Base-by-base conservation (phyloP, 2,329 filamentous ascomycete genomes). In the Hansfordia pulvinata region DNA sequence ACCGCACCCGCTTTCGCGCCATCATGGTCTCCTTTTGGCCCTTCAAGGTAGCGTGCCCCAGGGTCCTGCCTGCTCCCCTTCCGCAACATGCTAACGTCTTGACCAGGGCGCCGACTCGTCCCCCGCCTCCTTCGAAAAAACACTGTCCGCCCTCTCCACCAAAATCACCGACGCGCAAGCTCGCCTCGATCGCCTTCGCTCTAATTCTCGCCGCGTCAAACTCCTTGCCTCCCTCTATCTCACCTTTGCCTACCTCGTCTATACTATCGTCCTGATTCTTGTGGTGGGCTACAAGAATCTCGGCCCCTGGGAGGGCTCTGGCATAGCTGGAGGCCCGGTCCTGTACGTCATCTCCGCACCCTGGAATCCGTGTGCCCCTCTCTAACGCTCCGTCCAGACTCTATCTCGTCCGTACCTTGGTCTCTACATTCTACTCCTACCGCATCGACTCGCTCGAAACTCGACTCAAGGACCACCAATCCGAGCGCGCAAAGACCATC, bases 211-310 rank as follows among this genome's bases (percentile, higher is more conserved):
- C 31, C 78, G 86, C 31, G 69, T 78, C 42, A 88, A 80, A 40
- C 82, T 84, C 19, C 69, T 96, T 29, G 85, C 76, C 72, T 93
- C 85, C 0, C 69, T 98, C 10, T 98, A 96, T 50, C 75, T 86
- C 3, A 75, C 75, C 30, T 88, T 98, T 42, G 82, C 78, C 26
- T 98, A 96, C 52, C 75, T 94, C 4, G 70, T 96, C 24, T 86
- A 84, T 42, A 68, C 75, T 8, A 74, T 93, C 16, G 77, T 96
- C 28, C 63, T 92, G 23, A 65, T 78, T 4, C 64, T 98, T 6
- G 84, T 94, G 6, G 74, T 93, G 4, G 90, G 90, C 27, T 83
- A 78, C 62, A 66, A 72, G 37, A 78, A 80, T 39, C 80, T 90
- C 65, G 75, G 77, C 4, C 45, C 73, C 1, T 60, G 68, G 35